Base-by-base conservation (phyloP, 257 asterid species). In the Solanum lycopersicoides region DNA sequence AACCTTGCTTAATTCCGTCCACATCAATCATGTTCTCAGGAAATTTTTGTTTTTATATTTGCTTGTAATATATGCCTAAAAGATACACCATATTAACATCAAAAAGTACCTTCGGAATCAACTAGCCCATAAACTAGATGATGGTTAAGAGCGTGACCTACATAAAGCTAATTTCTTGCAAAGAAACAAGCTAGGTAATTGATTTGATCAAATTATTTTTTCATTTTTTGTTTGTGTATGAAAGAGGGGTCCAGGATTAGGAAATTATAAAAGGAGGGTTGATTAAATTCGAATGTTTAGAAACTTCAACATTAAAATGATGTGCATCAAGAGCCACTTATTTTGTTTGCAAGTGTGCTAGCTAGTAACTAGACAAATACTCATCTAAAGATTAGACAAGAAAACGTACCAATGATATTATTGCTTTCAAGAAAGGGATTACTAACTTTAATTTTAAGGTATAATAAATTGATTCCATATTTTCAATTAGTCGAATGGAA, bases 401-500 rank as follows among this genome's bases (percentile, higher is more conserved):
- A 37, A 35, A 73, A 74, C 5, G 47, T 35, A 35, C 30, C 16
- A 37, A 18, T 20, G 32, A 74, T 18, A 37, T 20, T 74, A 73
- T 73, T 73, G 50, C 18, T 37, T 73, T 73, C 30, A 35, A 20
- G 30, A 35, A 9, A 5, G 13, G 30, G 28, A 35, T 5, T 25
- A 32, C 44, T 32, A 72, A 34, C 28, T 34, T 72, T 34, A 3
- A 72, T 34, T 28, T 23, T 72, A 34, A 10, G 8, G 4, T 72
- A 34, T 18, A 34, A 35, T 35, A 35, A 35, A 34, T 71, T 35
- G 25, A 18, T 71, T 15, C 23, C 44, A 20, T 20, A 39, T 68
- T 88, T 84, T 87, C 86, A 96, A 98, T 95, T 91, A 87, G 89
- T 94, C 0, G 10, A 39, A 39, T 39, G 42, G 7, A 0, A 41